phyloP scores from a whole-genome alignment of 768 basidiomycete species.

The Boletus rubescentipes region DNA sequence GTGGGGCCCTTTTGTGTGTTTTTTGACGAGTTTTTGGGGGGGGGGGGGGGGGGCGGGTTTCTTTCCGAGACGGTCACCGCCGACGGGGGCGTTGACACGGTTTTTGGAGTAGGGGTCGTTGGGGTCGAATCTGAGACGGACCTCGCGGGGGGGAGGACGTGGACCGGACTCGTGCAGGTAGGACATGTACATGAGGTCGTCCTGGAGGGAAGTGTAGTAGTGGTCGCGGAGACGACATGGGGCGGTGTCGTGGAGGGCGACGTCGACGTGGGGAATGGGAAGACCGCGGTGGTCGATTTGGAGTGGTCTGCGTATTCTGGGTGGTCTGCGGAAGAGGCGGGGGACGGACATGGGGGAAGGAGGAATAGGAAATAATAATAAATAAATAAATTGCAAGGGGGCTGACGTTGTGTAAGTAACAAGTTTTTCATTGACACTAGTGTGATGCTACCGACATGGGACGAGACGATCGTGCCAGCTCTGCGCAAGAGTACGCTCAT shows the following conservation, averaged over 20 bases:
- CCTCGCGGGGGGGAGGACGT: constrained; percentile 52
- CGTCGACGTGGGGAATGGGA: constrained; percentile 67
- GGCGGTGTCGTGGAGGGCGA: constrained; percentile 68
- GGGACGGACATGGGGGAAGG: constrained; percentile 19
- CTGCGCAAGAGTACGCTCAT: constrained; percentile 75
- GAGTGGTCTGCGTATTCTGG: constrained; percentile 44
- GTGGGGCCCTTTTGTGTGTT: no score
- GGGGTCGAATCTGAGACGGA: constrained; percentile 72
- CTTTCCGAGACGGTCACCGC: constrained; percentile 66
- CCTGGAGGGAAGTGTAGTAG: constrained; percentile 78
- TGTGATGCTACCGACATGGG: constrained; percentile 59
- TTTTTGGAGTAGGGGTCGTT: constrained; percentile 80
- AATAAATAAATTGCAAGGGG: background rate
- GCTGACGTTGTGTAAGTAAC: constrained; percentile 9
- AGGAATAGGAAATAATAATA: background rate
- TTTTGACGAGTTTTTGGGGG: constrained; percentile 63
- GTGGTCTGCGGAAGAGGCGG: constrained; percentile 54
- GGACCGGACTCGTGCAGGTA: constrained; percentile 73
- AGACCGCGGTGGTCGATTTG: constrained; percentile 54
- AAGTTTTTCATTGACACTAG: constrained; percentile 32
- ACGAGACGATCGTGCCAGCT: constrained; percentile 79
- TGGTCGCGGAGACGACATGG: constrained; percentile 77
- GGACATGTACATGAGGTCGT: constrained; percentile 93
- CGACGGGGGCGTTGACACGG: constrained; percentile 72
- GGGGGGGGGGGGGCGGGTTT: constrained; percentile 66